Base-by-base conservation (phyloP, 257 asterid species). In the Solanum dulcamara region DNA sequence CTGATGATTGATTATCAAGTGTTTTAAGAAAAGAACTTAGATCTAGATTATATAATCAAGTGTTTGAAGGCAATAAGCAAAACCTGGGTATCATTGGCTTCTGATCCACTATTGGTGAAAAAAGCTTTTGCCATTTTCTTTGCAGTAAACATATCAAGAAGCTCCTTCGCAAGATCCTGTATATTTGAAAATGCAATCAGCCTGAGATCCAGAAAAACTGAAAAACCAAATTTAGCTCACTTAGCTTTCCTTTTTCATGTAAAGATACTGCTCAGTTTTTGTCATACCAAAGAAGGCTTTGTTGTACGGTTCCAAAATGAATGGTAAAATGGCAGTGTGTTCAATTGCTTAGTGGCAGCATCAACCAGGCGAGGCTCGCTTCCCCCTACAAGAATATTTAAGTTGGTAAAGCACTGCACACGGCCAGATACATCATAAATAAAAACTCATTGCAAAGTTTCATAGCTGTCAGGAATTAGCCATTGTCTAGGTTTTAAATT, bases 231-330 rank as follows among this genome's bases (percentile, higher is more conserved):
- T 24, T 51, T 20, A 5, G 15, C 24, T 42, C 59, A 22, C 33
- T 38, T 20, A 20, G 50, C 40, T 72, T 0, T 75, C 59, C 59
- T 37, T 75, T 72, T 75, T 28, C 81, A 75, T 83, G 59, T 18
- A 66, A 24, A 44, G 50, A 44, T 32, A 66, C 50, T 74, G 35
- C 17, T 35, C 22, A 46, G 80, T 53, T 8, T 46, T 83, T 83
- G 71, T 38, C 85, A 48, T 90, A 95, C 99, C 96, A 96, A 90
- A 74, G 98, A 89, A 30, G 99, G 99, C 86, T 90, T 93, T 75
- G 99, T 96, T 15, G 99, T 95, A 80, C 98, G 95, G 86, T 96
- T 96, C 98, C 98, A 96, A 84, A 96, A 96, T 48, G 98, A 95
- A 90, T 96, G 99, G 88, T 96, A 95, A 90, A 96, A 96, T 2